Base-by-base conservation (phyloP, 2,329 filamentous ascomycete genomes). In the Trichoderma endophyticum region DNA sequence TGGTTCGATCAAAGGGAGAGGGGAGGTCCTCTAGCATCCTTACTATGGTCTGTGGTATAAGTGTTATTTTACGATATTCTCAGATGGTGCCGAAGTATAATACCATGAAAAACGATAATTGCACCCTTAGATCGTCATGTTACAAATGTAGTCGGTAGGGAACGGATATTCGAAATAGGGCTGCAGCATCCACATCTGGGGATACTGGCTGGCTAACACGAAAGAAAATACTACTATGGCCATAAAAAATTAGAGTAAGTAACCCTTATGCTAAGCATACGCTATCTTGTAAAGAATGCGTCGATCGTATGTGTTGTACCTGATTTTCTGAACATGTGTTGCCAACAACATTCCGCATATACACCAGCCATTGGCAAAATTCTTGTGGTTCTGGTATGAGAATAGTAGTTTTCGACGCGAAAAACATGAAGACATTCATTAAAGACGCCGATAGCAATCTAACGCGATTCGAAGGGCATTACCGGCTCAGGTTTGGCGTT, bases 241-340 rank as follows among this genome's bases (percentile, higher is more conserved):
- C n/a, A 24, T 12, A 6, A 21, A 51, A 11, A 24, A 11, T 51
- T 8, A 12, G 3, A 11, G 11, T 24, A 54, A 24, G 9, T 24
- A 3, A 2, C 0, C 0, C 0, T 54, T 24, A 24, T 6, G 1
- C n/a, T 21, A 21, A 24, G 6, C 2, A 24, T 54, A 24, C 48
- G 9, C 26, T 18, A 12, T 32, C 5, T 12, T 59, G 15, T n/a
- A 2, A 43, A 63, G 60, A 63, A 63, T 63, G 60, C 18, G 34
- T 43, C 34, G 24, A 43, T 63, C 15, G 18, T 8, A 12, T 12
- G 9, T 63, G 34, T 14, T 24, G 15, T n/a, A 18, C 15, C 34
- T 43, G 5, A 24, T 24, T 9, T 43, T 43, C 21, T 63, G 18
- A 9, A 63, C 4, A 28, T 4, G 7, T 11, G 60, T 43, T 26